These are phyloP conservation scores for Hypomontagnella submonticulosa DNA, from an alignment of 495 filamentous ascomycete species.

Conservation along the genomic window DNA sequence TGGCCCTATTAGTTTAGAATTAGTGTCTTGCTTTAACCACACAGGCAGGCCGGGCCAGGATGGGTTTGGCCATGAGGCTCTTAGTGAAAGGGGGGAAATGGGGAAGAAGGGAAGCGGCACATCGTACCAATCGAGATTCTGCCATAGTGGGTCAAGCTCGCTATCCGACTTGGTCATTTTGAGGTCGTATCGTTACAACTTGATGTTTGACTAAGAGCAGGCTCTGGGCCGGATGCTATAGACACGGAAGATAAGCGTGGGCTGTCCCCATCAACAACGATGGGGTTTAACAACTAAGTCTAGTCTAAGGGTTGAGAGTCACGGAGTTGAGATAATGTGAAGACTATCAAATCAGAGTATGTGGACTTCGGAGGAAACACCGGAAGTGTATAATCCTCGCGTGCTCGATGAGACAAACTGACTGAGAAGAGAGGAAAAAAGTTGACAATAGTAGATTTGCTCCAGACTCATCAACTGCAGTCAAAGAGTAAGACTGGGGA, in stretches of 20 bases:
- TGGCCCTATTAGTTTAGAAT: conserved; percentile 61
- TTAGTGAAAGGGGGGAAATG: conserved; percentile 6
- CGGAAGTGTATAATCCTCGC: conserved; percentile 18
- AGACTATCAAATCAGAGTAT: conserved; percentile 9
- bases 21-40: conserved; percentile 37
- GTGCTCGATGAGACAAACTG: conserved; percentile 13
- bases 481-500: too few relatives aligned
- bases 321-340: conserved; percentile 17
- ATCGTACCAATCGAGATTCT: conserved; percentile 71
- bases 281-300: conserved; percentile 5
- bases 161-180: conserved; percentile 59
- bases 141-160: conserved; percentile 74
- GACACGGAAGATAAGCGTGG: conserved; percentile 13
- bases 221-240: conserved; percentile 17
- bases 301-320: conserved; percentile 1
- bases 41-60: conserved; percentile 10
- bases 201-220: conserved; percentile 31
- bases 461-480: neutral
- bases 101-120: neutral
- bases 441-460: conserved; percentile 20
- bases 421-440: conserved; percentile 9
- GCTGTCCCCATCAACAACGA: conserved; percentile 28
- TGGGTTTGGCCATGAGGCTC: conserved; percentile 28
- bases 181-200: conserved; percentile 38
- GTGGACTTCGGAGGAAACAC: conserved; percentile 24